Percentiles rank a stretch among this genome's conserved stretches.
phyloP scores from a whole-genome alignment of 768 basidiomycete genomes.

The Leucocoprinus birnbaumii region DNA sequence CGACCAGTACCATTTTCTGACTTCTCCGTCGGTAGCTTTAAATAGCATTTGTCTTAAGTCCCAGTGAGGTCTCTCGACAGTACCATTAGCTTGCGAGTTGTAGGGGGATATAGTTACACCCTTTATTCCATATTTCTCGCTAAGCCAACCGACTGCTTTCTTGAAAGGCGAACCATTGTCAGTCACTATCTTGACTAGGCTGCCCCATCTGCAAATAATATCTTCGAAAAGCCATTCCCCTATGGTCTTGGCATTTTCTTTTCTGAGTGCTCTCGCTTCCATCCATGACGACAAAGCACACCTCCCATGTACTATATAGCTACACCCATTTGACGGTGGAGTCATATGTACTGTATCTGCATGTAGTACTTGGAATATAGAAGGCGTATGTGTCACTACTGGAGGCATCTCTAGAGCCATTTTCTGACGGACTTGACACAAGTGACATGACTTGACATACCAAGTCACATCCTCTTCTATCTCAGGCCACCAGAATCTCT shows the following conservation, averaged over 20 bases:
- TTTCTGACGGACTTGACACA: constrained; percentile 21
- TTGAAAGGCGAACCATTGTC: constrained; percentile 32
- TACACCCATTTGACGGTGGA: constrained; percentile 15
- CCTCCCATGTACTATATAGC: constrained; percentile 22
- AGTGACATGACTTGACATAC: constrained; percentile 22
- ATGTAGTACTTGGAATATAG: constrained; percentile 22
- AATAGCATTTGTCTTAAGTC: constrained; percentile 18
- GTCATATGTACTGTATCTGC: constrained; percentile 22
- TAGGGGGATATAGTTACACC: constrained; percentile 19
- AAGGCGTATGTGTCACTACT: constrained; percentile 16
- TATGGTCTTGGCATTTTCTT: constrained; percentile 18
- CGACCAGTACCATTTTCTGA: constrained; percentile 26
- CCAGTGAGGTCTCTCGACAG: constrained; percentile 19
- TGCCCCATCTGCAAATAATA: constrained; percentile 35
- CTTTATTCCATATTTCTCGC: constrained; percentile 20
- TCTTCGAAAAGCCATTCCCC: constrained; percentile 25
- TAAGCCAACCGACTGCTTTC: constrained; percentile 16
- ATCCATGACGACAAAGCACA: constrained; percentile 17
- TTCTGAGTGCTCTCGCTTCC: constrained; percentile 19
- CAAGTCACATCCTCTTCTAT: constrained; percentile 20
- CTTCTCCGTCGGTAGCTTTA: constrained; percentile 21
- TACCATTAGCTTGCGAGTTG: constrained; percentile 21
- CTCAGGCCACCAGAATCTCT: constrained; percentile 28
- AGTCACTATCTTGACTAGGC: constrained; percentile 31
- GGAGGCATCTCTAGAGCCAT: constrained; percentile 16